Base-by-base conservation (phyloP, 768 basidiomycete species). In the Trametes villosa region DNA sequence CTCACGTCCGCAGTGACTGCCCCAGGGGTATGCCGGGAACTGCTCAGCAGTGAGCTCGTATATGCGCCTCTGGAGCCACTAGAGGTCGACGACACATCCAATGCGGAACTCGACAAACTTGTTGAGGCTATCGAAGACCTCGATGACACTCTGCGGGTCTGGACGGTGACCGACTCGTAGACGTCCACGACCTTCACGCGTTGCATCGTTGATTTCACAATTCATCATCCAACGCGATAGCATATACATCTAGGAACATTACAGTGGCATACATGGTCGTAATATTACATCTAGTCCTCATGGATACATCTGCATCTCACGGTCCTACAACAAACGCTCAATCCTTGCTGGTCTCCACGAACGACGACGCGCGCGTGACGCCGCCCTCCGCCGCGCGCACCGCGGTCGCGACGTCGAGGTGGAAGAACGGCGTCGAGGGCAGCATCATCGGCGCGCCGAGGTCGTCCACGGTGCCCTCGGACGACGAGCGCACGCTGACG, bases 391-490 rank as follows among this genome's bases (percentile, higher is more conserved):
- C 72, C 1, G 72, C 72, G 4, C 67, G 66, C 22, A 74, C 72
- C 0, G 73, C 73, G 38, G 65, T 59, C 2, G 61, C 54, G n/a
- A 74, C 53, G 54, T 74, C 72, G 63, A 96, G 77, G 76, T 97
- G 96, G 88, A 98, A 96, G 80, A 87, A 92, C 12, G 91, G 91
- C 8, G 89, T 92, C 30, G 80, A 78, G 4, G 76, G 61, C 1
- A 77, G 70, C 34, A 88, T 69, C 45, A 88, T 67, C 11, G 66
- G 58, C 17, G 45, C 68, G 8, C 27, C 47, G n/a, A 45, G 27
- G 26, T 56, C 60, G 29, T 57, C 45, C 9, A 52, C 49, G 15
- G 57, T 42, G 12, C 41, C 36, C 15, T 65, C 69, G 12, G 53
- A 58, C 24, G 65, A 48, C 24, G 64, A 47, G 13, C 67, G 41